These are phyloP conservation scores for Hypsizygus marmoreus DNA, from an alignment of 768 basidiomycete genomes.

Conservation along the genomic window DNA sequence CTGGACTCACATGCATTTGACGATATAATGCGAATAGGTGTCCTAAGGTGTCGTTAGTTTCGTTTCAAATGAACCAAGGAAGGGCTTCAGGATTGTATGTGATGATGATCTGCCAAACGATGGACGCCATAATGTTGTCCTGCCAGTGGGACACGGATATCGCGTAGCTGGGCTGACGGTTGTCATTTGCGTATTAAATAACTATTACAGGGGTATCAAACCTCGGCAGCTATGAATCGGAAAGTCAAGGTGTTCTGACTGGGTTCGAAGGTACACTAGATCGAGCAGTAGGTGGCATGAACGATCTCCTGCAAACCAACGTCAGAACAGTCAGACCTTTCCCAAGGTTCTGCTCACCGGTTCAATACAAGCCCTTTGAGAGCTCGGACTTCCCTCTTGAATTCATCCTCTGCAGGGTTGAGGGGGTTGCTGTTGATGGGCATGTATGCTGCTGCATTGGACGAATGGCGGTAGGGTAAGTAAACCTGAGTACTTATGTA, in stretches of 20 bases:
- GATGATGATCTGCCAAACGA: no score
- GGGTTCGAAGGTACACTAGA: slow-evolving; percentile 6
- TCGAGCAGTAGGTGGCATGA: slow-evolving; percentile 36
- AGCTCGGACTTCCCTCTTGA: slow-evolving; percentile 72
- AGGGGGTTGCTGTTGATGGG: slow-evolving; percentile 23
- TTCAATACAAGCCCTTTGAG: slow-evolving; percentile 81
- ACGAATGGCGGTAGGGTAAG: slow-evolving; percentile 41
- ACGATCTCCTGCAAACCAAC: slow-evolving; percentile 34
- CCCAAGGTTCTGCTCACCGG: slow-evolving; percentile 55
- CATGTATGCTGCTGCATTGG: slow-evolving; percentile 27
- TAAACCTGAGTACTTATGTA: slow-evolving; percentile 80
- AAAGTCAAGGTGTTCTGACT: not conserved
- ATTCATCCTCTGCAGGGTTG: slow-evolving; percentile 62
- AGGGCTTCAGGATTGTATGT: no score
- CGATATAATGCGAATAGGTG: no score
- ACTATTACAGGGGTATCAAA: no score
- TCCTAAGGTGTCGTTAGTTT: no score
- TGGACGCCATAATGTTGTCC: no score
- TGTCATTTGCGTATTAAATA: no score
- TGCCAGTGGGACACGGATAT: no score
- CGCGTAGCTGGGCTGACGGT: no score
- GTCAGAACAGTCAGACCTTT: not conserved
- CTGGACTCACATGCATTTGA: no score
- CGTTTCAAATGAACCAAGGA: no score
- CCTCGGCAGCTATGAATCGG: no score